Evolutionary conservation across 164 flowering plant genomes (phyloP), one percentile per base, ranked within the genome.

Genomic region (Magnolia kwangsiensis): DNA sequence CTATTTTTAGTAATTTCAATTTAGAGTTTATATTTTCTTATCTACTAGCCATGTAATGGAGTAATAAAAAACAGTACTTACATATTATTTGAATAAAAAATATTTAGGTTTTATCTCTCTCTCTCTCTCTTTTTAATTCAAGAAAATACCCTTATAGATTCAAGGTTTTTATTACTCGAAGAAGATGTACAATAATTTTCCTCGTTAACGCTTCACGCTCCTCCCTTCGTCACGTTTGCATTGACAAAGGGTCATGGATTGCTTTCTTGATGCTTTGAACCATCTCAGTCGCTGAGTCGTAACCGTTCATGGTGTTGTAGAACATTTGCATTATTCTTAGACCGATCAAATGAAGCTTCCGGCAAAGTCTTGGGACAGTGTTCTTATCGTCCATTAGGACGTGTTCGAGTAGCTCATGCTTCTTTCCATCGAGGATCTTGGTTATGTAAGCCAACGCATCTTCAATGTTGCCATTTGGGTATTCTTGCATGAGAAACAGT

Each of bases 261-360:
- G 88, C 88, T 67, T 82, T 84, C 10, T 83, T 79, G 37, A 87
- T 84, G 81, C 80, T 83, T 4, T 75, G 50, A 19, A 84, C 31
- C 74, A 87, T 20, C 23, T 66, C 79, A 0, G 83, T 78, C 5
- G 81, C 51, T 4, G 84, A 78, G 69, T 86, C 86, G 18, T 51
- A 86, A 50, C 74, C 27, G 51, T 87, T 87, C 61, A 67, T 16
- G 0, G 83, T 76, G 79, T 84, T 72, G 80, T 79, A 87, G 50
- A 87, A 85, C 90, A 87, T 86, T 50, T 83, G 78, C 58, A 83
- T 85, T 18, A 77, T 80, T 75, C 83, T 87, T 31, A 82, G 16
- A 58, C 80, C 66, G 1, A 76, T 55, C 3, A 87, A 72, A 66
- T 85, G 87, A 49, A 84, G 72, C 3, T 77, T 72, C 58, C 71